phyloP scores from a whole-genome alignment of 2,329 filamentous ascomycete genomes.

The Trichoderma cornu-damae region DNA sequence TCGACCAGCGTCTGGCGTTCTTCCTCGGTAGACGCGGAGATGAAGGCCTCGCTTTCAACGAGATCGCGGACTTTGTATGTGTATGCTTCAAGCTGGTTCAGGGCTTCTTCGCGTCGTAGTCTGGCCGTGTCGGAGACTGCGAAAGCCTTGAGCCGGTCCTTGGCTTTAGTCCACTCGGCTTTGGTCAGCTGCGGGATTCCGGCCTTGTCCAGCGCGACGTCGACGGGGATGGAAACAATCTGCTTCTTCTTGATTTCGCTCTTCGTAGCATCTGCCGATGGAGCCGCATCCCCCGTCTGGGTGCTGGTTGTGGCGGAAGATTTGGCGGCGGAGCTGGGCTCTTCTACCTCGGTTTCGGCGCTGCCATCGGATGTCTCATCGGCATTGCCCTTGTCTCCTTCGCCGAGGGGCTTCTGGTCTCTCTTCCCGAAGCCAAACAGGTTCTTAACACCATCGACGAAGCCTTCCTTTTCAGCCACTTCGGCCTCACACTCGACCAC shows the following conservation, averaged over 20 bases:
- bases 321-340: conserved; percentile 29
- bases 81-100: conserved; percentile 90
- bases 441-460: conserved; percentile 93
- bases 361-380: conserved; percentile 32
- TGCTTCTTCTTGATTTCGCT: conserved; percentile 57
- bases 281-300: conserved; percentile 43
- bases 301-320: conserved; percentile 29
- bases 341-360: conserved; percentile 41
- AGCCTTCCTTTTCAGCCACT: conserved; percentile 63
- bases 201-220: conserved; percentile 44
- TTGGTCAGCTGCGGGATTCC: conserved; percentile 48
- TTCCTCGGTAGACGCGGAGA: conserved; percentile 62
- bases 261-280: conserved; percentile 40
- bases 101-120: conserved; percentile 70
- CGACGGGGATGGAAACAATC: conserved; percentile 50
- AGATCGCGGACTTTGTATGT: conserved; percentile 86
- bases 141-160: conserved; percentile 75
- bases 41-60: conserved; percentile 70
- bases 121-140: conserved; percentile 78
- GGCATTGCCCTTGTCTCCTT: conserved; percentile 51
- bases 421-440: conserved; percentile 93
- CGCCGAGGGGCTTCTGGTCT: conserved; percentile 69
- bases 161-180: conserved; percentile 46
- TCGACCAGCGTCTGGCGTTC: conserved; percentile 63
- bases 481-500: conserved; percentile 81